Conservation (phyloP, 331 rosid species). For the Saraca asoca region DNA sequence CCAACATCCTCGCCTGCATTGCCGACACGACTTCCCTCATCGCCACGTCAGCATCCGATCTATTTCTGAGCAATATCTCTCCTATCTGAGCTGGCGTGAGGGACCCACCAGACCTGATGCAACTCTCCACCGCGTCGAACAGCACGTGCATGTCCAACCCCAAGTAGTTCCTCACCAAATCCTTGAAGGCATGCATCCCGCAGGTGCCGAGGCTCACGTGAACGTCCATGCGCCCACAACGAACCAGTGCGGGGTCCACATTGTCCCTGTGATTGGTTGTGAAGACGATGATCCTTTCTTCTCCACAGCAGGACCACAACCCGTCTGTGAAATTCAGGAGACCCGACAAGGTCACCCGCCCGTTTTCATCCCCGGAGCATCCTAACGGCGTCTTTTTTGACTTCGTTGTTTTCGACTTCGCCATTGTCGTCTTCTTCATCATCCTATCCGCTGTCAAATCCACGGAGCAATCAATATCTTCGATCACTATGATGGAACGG, state of each 20-base stretch:
- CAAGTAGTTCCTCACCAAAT: conserved; percentile 61
- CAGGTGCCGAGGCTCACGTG: conserved; percentile 80
- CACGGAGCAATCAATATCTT: conserved; percentile 81
- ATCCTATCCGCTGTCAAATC: conserved; percentile 74
- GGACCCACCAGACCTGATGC: conserved; percentile 67
- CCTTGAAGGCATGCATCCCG: conserved; percentile 69
- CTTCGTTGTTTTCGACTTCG: conserved; percentile 35
- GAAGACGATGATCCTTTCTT: conserved; percentile 77
- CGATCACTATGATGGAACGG: conserved; percentile 80
- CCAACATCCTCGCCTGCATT: conserved; percentile 57
- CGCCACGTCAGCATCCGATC: conserved; percentile 61
- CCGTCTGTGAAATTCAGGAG: conserved; percentile 82
- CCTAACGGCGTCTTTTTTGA: conserved; percentile 25
- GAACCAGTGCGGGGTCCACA: conserved; percentile 76
- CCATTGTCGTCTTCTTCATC: conserved; percentile 35
- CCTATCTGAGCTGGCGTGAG: conserved; percentile 87
- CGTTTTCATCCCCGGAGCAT: conserved; percentile 45
- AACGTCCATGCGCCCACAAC: conserved; percentile 90
- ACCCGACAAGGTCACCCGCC: conserved; percentile 88
- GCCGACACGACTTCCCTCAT: conserved; percentile 69
- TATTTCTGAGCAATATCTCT: conserved; percentile 69
- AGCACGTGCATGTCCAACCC: conserved; percentile 56
- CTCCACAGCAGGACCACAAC: conserved; percentile 87
- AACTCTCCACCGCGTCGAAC: conserved; percentile 62
- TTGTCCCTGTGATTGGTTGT: conserved; percentile 73